These are phyloP conservation scores for Taxillus chinensis DNA, from an alignment of 164 flowering plant genomes.

Conservation along the genomic window DNA sequence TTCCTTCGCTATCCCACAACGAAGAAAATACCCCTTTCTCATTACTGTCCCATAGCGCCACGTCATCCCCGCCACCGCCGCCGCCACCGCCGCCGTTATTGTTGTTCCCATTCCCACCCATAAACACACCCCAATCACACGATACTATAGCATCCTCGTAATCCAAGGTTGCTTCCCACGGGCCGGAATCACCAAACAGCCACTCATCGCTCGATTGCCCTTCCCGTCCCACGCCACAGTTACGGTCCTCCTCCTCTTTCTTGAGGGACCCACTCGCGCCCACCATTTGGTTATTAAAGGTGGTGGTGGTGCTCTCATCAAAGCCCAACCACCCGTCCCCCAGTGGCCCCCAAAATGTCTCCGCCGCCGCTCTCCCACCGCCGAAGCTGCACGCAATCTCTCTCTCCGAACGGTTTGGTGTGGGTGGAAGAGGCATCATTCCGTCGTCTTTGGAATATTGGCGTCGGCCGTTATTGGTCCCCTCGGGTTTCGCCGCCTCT, in stretches of 20 bases:
- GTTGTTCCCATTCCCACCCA: conserved; percentile 23
- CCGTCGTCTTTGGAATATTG: not conserved
- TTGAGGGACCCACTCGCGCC: conserved; percentile 2
- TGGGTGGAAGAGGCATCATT: not conserved
- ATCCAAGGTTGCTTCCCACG: conserved; percentile 6
- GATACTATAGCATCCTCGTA: conserved; percentile 12
- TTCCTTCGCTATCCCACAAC: conserved; percentile 26
- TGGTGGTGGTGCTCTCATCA: conserved; percentile 7
- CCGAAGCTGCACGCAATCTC: not conserved
- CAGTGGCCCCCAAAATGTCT: conserved; percentile 10
- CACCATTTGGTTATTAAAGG: not conserved
- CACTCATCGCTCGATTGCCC: conserved; percentile 3
- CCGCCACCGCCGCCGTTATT: conserved; percentile 13
- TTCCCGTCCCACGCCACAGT: conserved; percentile 6
- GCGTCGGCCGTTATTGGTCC: conserved; percentile 11
- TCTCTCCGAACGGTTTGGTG: conserved; percentile 2
- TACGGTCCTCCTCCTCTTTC: not conserved
- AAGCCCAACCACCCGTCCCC: conserved; percentile 14
- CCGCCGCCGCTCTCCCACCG: conserved; percentile 5
- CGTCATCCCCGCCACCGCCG: conserved; percentile 10
- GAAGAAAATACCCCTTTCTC: conserved; percentile 20
- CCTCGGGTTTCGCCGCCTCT: conserved; percentile 25
- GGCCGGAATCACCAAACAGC: not conserved
- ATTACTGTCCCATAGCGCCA: conserved; percentile 14
- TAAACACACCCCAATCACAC: not conserved